Base-by-base conservation (phyloP, 2,329 filamentous ascomycete genomes). In the Fusarium sp. region DNA sequence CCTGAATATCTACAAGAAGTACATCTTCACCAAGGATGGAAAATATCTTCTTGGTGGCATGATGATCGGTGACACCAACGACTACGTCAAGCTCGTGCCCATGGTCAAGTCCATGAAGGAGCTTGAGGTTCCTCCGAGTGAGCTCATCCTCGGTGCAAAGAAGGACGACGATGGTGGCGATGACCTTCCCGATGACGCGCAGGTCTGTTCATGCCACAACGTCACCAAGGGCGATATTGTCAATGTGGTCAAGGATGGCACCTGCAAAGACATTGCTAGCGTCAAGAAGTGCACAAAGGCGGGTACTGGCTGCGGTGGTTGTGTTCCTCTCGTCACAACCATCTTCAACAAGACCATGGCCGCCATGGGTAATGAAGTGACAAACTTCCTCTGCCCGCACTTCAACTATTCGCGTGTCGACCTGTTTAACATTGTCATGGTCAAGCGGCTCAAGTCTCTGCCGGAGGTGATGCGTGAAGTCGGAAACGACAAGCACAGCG, bases 41-140 rank as follows among this genome's bases (percentile, higher is more conserved):
- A 97, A 97, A 78, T 95, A 95, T 75, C 84, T 97, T 1, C 88
- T 97, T 0, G 94, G 94, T n/a, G 95, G 94, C 5, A 97, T 97
- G 94, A 97, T 97, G 94, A 96, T 97, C 66, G 95, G 94, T 40
- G 94, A 97, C 75, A 97, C 94, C 0, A 92, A 89, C 68, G 94
- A 97, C 82, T 97, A 97, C 76, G 88, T 97, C 81, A 97, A 95
- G 79, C 83, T 97, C 23, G 93, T 97, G 1, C 92, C 93, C 2
- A 90, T 97, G 85, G 94, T 96, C 58, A 97, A 95, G 82, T 91
- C 89, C 70, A 92, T 94, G 77, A 97, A 95, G 78, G 84, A 86
- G 66, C 86, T 97, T 1, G 93, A 97, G 13, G 84, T 94, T 0
- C 89, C 93, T 1, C 94, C 94, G 0, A 90, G 91, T 51, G 90